These are phyloP conservation scores for Infundibulicybe gibba DNA, from an alignment of 768 basidiomycete species.

Conservation along the genomic window DNA sequence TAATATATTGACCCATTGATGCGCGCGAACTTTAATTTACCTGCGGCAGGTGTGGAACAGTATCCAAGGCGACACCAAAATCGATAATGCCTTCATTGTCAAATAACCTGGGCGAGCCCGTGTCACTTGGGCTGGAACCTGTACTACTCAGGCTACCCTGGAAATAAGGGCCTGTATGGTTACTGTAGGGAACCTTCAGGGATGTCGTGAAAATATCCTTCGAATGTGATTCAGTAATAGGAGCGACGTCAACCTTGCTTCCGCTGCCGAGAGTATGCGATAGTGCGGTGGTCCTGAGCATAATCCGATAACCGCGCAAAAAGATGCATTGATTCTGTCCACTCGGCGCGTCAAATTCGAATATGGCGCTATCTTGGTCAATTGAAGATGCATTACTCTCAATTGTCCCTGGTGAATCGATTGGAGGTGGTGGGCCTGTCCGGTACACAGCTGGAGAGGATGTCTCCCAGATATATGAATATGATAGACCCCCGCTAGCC, in stretches of 20 bases:
- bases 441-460: conserved; percentile 8
- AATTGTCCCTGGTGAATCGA: conserved; percentile 5
- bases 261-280: conserved; percentile 1
- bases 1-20: too few relatives aligned
- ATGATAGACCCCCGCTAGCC: conserved; percentile 1
- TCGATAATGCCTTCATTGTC: too few relatives aligned
- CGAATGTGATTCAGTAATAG: conserved; percentile 5
- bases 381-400: conserved; percentile 1
- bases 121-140: too few relatives aligned
- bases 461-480: conserved; percentile 10
- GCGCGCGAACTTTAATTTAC: too few relatives aligned
- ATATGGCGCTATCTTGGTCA: conserved; percentile 7
- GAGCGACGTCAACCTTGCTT: conserved; percentile 4
- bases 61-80: too few relatives aligned
- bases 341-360: conserved; percentile 4
- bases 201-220: neutral
- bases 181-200: too few relatives aligned
- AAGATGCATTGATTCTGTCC: conserved; percentile 9
- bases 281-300: conserved; percentile 7
- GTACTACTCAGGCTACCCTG: too few relatives aligned
- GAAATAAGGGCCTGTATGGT: too few relatives aligned
- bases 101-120: too few relatives aligned
- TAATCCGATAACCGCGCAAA: conserved; percentile 13
- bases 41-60: too few relatives aligned
- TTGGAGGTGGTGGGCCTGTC: conserved; percentile 4